Base-by-base conservation (phyloP, 1,284 basidiomycete genomes). In the Heterobasidion occidentale region DNA sequence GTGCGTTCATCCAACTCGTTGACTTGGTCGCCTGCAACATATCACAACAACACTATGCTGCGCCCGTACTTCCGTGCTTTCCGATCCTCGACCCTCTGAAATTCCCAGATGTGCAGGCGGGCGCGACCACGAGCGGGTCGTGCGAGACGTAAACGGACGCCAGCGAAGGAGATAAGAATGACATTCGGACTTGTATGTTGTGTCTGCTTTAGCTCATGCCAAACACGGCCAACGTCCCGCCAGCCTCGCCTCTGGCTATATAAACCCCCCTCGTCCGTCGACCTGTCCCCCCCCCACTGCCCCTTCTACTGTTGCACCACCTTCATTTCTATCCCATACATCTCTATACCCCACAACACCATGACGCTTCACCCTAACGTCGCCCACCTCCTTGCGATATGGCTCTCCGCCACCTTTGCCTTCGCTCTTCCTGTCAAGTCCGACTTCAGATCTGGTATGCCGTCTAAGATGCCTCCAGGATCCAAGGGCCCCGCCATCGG, bases 371-470 rank as follows among this genome's bases (percentile, higher is more conserved):
- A 59, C 49, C 14, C 58, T 55, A 52, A 53, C 59, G 59, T 58
- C 17, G 17, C 51, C 51, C 58, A 59, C 35, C 48, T 59, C 46
- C 50, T 59, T 42, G 58, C 58, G 36, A 36, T 59, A 36, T 53
- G 59, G 14, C 58, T 60, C 46, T 54, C 51, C 50, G 17, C 58
- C 4, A 48, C 56, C 36, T 36, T 53, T 19, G 33, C 46, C 20
- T 35, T 51, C 12, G 53, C 58, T 33, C 53, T 36, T 12, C 58
- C 58, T 1, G 2, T 53, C 47, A 35, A 20, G 35, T 33, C 7
- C 27, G 17, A 15, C n/a, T 20, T 20, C 2, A 17, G 17, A 9
- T 46, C 36, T 3, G 15, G 27, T 7, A 15, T 15, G n/a, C n/a
- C 15, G 7, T 11, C 50, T 8, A n/a, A 36, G 15, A 7, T 2